Percentiles rank a stretch among this genome's conserved stretches.
phyloP scores from a whole-genome alignment of 1,139 yeast species.

The Nakaseomyces kungkrabaensis region DNA sequence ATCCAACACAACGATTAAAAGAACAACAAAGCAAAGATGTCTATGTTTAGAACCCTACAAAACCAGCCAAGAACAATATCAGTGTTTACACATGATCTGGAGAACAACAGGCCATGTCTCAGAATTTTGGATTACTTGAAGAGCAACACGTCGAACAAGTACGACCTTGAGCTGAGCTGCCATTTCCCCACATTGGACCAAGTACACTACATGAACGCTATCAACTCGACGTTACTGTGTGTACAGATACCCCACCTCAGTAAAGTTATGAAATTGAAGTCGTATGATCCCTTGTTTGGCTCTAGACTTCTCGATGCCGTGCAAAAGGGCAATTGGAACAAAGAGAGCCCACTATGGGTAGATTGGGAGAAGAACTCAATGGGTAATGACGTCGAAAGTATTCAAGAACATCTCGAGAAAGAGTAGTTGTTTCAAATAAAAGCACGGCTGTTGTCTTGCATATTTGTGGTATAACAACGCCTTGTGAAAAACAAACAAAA shows the following conservation, averaged over 20 bases:
- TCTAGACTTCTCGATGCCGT: slow-evolving; percentile 15
- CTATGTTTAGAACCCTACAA: slow-evolving; percentile 23
- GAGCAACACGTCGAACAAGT: slow-evolving; percentile 12
- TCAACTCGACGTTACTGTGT: slow-evolving; percentile 10
- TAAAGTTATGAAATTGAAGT: slow-evolving; percentile 11
- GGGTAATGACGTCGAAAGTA: not conserved
- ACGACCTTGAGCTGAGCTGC: slow-evolving; percentile 16
- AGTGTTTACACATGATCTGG: slow-evolving; percentile 19
- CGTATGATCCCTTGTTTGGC: slow-evolving; percentile 18
- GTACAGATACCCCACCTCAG: slow-evolving; percentile 16
- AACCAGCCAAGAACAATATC: slow-evolving; percentile 21
- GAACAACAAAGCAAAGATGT: slow-evolving; percentile 10
- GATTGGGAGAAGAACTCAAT: slow-evolving; percentile 25
- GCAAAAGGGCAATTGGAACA: slow-evolving; percentile 17
- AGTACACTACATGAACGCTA: slow-evolving; percentile 18
- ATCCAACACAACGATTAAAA: too few species aligned
- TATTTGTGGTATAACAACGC: too few species aligned
- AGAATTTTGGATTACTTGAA: slow-evolving; percentile 13
- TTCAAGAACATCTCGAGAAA: not conserved
- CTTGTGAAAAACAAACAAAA: too few species aligned
- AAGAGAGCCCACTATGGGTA: slow-evolving; percentile 19
- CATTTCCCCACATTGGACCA: slow-evolving; percentile 26
- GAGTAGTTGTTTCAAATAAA: not conserved
- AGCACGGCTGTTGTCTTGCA: too few species aligned
- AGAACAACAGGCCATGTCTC: slow-evolving; percentile 10